Base-by-base conservation (phyloP, 805 yeast species). In the Schwanniomyces vanrijiae region DNA sequence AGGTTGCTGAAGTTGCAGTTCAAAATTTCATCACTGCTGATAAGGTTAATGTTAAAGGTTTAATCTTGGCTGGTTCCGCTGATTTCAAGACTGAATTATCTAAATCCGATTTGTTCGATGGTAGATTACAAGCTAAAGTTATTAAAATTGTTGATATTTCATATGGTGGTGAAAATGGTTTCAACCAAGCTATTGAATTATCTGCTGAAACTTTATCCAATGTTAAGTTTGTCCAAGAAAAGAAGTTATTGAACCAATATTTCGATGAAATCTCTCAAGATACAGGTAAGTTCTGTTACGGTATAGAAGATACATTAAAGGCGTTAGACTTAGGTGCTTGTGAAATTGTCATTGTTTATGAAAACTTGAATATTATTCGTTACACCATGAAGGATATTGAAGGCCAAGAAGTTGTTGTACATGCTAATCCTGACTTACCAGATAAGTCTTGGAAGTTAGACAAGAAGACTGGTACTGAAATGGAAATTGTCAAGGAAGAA, bases 81-180 rank as follows among this genome's bases (percentile, higher is more conserved):
- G 99, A 95, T 73, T 94, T 94, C 82, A 94, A 94, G 75, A 94
- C 85, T 52, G 99, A 92, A 72, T 81, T 94, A 67, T 82, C 88
- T 48, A 89, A 84, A 69, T 89, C 97, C 37, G 99, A 94, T 66
- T 73, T 94, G 76, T 92, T 94, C 66, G 99, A 94, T 69, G 76
- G 73, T 58, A 89, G 99, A 75, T 79, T 94, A 63, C 88, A 80
- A 58, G 85, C 87, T 43, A 91, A 90, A 71, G 84, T 94, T 60
- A 80, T 94, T 52, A 89, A 90, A 69, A 81, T 91, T 65, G 99
- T 95, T 47, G 99, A 94, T 77, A 88, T 94, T 47, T 91, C 98
- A 2, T 94, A 94, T 64, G 99, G 99, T 71, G 99, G 99, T 66
- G 99, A 94, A 73, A 94, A 94, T 68, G 99, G 99, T 40, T 94